Base-by-base conservation (phyloP, 2,329 filamentous ascomycete species). In the Sarocladium oryzae region DNA sequence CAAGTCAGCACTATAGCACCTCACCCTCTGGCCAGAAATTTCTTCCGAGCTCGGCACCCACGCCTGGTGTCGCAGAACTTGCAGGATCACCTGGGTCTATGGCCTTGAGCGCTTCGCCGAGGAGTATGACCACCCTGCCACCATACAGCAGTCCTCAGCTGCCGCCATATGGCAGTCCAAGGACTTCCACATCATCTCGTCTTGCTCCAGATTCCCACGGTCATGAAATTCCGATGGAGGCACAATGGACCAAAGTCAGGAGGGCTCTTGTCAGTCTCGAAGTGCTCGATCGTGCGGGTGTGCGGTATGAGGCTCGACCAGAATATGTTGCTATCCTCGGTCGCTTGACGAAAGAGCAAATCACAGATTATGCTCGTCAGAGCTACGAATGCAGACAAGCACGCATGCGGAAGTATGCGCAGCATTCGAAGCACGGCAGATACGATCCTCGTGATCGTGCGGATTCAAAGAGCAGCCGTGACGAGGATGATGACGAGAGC, bases 291-390 rank as follows among this genome's bases (percentile, higher is more conserved):
- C 67, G 71, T 43, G 77, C 77, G 4, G 71, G 77, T 9, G 69
- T 79, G 16, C 74, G 79, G 11, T 83, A 80, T 57, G 79, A 83
- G 62, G 79, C 79, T 9, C 71, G 78, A 3, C 79, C 78, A 1
- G 71, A 75, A 2, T 83, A 79, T 54, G 78, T 83, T 2, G 81
- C 81, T 11, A 65, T 85, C 3, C 70, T 85, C 0, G 82, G 82
- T 4, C 68, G 75, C 13, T 67, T 84, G 2, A 68, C 68, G 2
- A 71, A 70, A 1, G 73, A 77, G 11, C 63, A 84, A 38, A 75
- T 85, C 35, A 66, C 68, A 18, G 68, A 75, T 6, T 77, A 72
- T 51, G 79, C 79, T 2, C 69, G 69, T 3, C 66, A 70, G 49
- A 81, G 72, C 35, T 67, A 68, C 8, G 72, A 76, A 24, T 71